Conservation (phyloP, 2,329 filamentous ascomycete species). For the Thermothelomyces thermophilus region DNA sequence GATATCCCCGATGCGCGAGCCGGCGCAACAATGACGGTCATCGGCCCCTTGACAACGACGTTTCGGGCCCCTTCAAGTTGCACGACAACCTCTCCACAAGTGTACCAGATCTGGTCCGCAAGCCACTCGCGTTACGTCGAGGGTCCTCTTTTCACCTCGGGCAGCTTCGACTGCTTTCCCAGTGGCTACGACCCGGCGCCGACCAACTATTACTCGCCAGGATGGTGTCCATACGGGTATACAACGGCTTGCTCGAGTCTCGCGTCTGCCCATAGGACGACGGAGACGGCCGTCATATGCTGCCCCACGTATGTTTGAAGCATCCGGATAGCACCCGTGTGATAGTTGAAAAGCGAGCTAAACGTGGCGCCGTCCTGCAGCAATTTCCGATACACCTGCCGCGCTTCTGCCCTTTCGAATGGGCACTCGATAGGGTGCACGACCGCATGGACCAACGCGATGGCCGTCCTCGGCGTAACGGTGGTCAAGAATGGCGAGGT, state of each 20-base stretch:
- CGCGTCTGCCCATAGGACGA: slow-evolving; percentile 14
- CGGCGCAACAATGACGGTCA: slow-evolving; percentile 22
- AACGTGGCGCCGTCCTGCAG: slow-evolving; percentile 7
- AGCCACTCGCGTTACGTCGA: slow-evolving; percentile 23
- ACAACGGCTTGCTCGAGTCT: slow-evolving; percentile 26
- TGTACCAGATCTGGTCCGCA: slow-evolving; percentile 24
- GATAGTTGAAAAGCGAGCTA: not conserved
- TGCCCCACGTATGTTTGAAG: slow-evolving; percentile 25
- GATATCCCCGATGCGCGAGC: slow-evolving; percentile 14
- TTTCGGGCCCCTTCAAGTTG: slow-evolving; percentile 26
- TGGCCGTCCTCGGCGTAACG: slow-evolving; percentile 20
- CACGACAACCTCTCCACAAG: slow-evolving; percentile 20
- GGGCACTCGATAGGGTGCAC: slow-evolving; percentile 22
- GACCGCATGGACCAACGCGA: slow-evolving; percentile 17
- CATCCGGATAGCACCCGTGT: not conserved
- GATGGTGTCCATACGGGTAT: slow-evolving; percentile 25
- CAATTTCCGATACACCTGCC: slow-evolving; percentile 22
- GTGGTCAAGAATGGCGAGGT: slow-evolving; percentile 19
- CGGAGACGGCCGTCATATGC: slow-evolving; percentile 26
- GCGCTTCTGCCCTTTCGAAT: not conserved
- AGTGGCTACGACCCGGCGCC: slow-evolving; percentile 23
- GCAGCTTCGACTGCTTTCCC: slow-evolving; percentile 25
- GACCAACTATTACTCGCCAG: slow-evolving; percentile 27
- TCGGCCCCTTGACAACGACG: slow-evolving; percentile 28
- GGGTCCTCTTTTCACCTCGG: slow-evolving; percentile 23